Evolutionary conservation across 2,329 filamentous ascomycete genomes (phyloP).

Genomic region (Alternaria triticimaculans): DNA sequence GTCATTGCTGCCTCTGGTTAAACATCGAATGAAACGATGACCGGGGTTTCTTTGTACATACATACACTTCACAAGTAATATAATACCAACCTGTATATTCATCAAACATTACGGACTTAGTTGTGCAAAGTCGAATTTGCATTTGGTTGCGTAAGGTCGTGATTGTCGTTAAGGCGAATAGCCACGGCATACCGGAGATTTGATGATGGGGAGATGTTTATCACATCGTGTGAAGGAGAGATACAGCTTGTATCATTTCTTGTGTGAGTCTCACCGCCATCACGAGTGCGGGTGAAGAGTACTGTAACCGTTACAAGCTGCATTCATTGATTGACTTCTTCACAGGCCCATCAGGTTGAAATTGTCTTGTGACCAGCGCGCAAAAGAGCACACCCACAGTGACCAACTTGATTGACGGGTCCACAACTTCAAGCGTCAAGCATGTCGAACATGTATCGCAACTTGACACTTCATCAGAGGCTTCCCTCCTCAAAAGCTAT

Average conservation of each 20-base stretch:
- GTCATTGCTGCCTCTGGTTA: constrained; percentile 12
- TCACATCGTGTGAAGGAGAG: not conserved
- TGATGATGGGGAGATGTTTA: not conserved
- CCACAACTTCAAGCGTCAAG: not conserved
- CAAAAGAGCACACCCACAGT: not conserved
- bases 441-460: not conserved
- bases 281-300: not conserved
- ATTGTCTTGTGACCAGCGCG: not conserved
- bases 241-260: not conserved
- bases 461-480: not conserved
- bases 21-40: not conserved
- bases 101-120: no score
- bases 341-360: not conserved
- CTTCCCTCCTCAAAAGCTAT: not conserved
- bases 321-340: not conserved
- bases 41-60: not conserved
- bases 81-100: not conserved
- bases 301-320: not conserved
- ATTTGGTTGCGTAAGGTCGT: not conserved
- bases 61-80: not conserved
- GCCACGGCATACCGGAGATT: not conserved
- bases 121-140: not conserved
- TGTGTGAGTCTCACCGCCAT: not conserved
- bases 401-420: not conserved
- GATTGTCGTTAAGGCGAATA: not conserved